Evolutionary conservation across 345 rosid species (phyloP).

Genomic region (Adansonia digitata): DNA sequence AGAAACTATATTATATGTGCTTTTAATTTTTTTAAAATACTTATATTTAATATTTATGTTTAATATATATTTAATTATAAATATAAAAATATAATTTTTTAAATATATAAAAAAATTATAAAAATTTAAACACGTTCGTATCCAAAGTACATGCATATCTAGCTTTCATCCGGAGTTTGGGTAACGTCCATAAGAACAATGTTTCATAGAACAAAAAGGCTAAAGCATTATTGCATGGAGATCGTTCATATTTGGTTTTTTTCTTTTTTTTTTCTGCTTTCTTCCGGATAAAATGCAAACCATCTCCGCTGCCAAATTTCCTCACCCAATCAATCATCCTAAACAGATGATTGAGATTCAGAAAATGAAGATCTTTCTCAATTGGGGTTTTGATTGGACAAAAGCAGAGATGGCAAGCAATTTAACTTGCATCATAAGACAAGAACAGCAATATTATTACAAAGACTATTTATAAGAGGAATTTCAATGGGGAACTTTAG

Average conservation of each 20-base stretch:
- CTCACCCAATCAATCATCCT: conserved; percentile 11
- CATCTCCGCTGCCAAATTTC: conserved; percentile 38
- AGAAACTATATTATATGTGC: no score
- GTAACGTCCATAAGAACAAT: no score
- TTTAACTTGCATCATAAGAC: conserved; percentile 30
- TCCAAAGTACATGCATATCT: no score
- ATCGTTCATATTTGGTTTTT: neutral
- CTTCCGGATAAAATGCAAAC: conserved; percentile 52
- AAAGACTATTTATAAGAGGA: conserved; percentile 11
- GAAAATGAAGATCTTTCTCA: neutral
- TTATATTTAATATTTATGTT: no score
- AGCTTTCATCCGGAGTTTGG: no score
- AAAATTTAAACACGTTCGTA: no score
- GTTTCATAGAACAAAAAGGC: neutral
- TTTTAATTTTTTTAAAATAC: no score
- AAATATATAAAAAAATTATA: no score
- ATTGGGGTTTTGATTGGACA: conserved; percentile 2
- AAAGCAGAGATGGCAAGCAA: conserved; percentile 55
- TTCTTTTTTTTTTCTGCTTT: neutral
- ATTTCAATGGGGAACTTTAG: conserved; percentile 19
- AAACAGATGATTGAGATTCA: neutral
- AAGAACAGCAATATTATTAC: conserved; percentile 17
- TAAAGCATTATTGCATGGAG: conserved; percentile 5
- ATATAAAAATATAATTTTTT: no score
- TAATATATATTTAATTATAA: no score